Conservation (phyloP, 805 yeast species). For the Zygosaccharomyces bisporus region DNA sequence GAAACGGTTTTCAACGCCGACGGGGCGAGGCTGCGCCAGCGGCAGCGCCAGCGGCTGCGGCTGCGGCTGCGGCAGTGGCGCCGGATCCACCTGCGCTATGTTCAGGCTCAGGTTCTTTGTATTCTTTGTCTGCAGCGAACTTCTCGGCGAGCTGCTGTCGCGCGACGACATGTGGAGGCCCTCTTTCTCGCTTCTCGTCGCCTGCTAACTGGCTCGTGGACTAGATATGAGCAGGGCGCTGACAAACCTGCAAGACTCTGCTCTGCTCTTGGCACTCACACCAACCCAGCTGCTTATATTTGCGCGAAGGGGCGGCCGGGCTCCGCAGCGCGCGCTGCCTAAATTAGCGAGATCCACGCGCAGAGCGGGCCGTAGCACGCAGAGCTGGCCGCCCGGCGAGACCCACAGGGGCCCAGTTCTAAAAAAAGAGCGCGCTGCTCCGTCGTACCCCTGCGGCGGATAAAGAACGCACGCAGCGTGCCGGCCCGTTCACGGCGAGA, state of each 20-base stretch:
- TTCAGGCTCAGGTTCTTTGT: conserved; percentile 30
- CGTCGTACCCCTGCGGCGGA: not conserved
- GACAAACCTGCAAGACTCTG: not conserved
- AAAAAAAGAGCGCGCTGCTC: not conserved
- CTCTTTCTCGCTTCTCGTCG: not conserved
- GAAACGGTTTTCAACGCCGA: conserved; percentile 1
- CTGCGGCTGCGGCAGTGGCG: not conserved
- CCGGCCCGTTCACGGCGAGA: not conserved
- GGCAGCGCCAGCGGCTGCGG: not conserved
- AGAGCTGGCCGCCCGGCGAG: not conserved
- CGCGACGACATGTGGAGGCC: not conserved
- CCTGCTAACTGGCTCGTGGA: not conserved
- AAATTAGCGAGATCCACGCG: conserved; percentile 5
- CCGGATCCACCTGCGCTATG: conserved; percentile 5
- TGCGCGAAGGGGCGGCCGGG: conserved; percentile 4
- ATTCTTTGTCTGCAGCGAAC: conserved; percentile 27
- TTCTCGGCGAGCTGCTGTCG: conserved; percentile 15
- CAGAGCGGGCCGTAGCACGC: not conserved
- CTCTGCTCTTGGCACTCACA: not conserved
- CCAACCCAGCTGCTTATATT: conserved; percentile 8
- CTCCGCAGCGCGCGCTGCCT: conserved; percentile 1
- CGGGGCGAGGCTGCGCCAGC: not conserved
- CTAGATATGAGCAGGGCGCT: not conserved
- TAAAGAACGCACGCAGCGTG: not conserved
- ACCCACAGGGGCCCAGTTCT: not conserved